These are phyloP conservation scores for Gillenia trifoliata DNA, from an alignment of 306 rosid species.

Conservation along the genomic window DNA sequence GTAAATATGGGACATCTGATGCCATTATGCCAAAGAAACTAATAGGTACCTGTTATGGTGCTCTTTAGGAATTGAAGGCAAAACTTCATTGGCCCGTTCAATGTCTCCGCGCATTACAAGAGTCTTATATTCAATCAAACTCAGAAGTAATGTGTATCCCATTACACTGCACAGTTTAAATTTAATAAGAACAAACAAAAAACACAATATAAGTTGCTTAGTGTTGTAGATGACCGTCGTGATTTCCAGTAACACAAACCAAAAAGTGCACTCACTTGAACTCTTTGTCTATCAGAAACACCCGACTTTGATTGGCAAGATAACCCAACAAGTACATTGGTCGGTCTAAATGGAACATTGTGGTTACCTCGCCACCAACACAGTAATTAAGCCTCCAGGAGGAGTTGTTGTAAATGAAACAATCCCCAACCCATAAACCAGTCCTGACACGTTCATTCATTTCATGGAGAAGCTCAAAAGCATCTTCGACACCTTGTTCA, in stretches of 20 bases:
- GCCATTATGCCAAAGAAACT: background rate
- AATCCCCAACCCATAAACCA: conserved; percentile 99
- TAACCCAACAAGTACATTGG: conserved; percentile 99
- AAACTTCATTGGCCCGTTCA: conserved; percentile 86
- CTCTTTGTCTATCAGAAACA: conserved; percentile 93
- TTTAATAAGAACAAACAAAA: background rate
- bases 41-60: conserved; percentile 77
- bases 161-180: conserved; percentile 58
- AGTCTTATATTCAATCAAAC: conserved; percentile 97
- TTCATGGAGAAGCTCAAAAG: conserved; percentile 97
- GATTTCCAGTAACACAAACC: conserved; percentile 18
- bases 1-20: background rate
- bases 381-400: conserved; percentile 98
- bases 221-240: conserved; percentile 10
- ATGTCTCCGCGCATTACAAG: conserved; percentile 98
- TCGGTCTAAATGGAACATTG: conserved; percentile 99
- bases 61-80: conserved; percentile 94
- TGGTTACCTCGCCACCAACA: conserved; percentile 99
- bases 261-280: conserved; percentile 70
- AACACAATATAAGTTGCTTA: background rate
- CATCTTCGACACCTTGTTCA: conserved; percentile 98
- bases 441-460: conserved; percentile 91
- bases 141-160: conserved; percentile 90
- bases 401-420: conserved; percentile 93
- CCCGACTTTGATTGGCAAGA: conserved; percentile 94